Conservation (phyloP, 371 early-diverging fungal species). For the Mucor circinelloides region DNA sequence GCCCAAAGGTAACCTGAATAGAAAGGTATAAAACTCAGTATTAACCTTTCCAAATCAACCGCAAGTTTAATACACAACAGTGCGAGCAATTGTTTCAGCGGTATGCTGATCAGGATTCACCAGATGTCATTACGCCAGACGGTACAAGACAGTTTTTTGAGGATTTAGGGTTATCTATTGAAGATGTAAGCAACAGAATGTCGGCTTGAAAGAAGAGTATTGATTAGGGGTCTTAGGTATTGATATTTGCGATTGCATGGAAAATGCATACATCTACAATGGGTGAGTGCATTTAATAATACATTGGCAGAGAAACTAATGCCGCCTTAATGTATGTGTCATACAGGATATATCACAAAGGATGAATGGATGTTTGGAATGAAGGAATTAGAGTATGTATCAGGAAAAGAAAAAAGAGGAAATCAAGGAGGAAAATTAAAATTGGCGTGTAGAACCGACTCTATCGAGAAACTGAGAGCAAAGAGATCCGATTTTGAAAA, state of each 20-base stretch:
- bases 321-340: too few species aligned
- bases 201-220: neutral
- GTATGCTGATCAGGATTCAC: constrained; percentile 46
- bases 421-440: neutral
- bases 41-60: neutral
- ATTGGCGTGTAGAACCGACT: constrained; percentile 52
- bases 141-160: constrained; percentile 45
- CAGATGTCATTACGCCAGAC: constrained; percentile 42
- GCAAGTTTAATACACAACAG: constrained; percentile 37
- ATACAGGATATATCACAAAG: constrained; percentile 60
- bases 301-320: too few species aligned
- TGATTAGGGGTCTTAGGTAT: constrained; percentile 36
- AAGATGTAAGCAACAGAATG: constrained; percentile 32
- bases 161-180: constrained; percentile 44
- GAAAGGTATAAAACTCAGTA: neutral
- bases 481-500: constrained; percentile 47
- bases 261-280: constrained; percentile 63
- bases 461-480: constrained; percentile 48
- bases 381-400: constrained; percentile 54
- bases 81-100: constrained; percentile 38
- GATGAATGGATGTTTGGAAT: constrained; percentile 73
- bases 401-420: neutral
- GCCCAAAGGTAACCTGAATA: constrained; percentile 16
- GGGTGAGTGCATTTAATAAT: constrained; percentile 28
- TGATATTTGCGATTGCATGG: constrained; percentile 65